Base-by-base conservation (phyloP, 352 stramenopile species). In the Pythium biforme region DNA sequence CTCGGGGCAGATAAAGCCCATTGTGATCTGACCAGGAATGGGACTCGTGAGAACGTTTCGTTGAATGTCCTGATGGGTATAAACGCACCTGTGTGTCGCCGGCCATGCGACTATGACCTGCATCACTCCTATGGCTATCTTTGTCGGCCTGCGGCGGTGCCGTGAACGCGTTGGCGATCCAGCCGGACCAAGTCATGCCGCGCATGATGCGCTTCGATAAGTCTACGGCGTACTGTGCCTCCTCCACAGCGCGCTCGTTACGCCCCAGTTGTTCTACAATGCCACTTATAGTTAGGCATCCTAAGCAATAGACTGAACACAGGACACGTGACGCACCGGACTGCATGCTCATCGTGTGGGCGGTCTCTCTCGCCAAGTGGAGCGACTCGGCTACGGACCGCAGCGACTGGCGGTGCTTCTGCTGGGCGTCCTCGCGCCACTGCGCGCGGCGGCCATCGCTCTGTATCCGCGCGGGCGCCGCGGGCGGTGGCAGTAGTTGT, bases 1-100 rank as follows among this genome's bases (percentile, higher is more conserved):
- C 33, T 94, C 84, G 3, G 84, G 84, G 53, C 84, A 94, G 48
- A 94, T 94, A 59, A 94, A 94, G 0, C 84, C 84, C 82, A 94
- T 92, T 0, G 74, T 69, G 60, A 94, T 90, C 82, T 94, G n/a
- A n/a, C n/a, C n/a, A n/a, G n/a, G n/a, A n/a, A n/a, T n/a, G n/a
- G n/a, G n/a, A n/a, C n/a, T n/a, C n/a, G n/a, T n/a, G n/a, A n/a
- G n/a, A n/a, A n/a, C 48, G 34, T 47, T 41, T 39, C 26, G 49
- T 55, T 54, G 43, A 52, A 3, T 33, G n/a, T 22, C 31, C 10
- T 5, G 10, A 34, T 10, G 10, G 31, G 31, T 10, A 11, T 34
- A 10, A 34, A 49, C 29, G 37, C 20, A 65, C 48, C 59, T 65
- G 37, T 20, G 39, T 37, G 17, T 66, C 41, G n/a, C 33, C 10